These are phyloP conservation scores for Austroboletus eburneus DNA, from an alignment of 768 basidiomycete genomes.

Conservation along the genomic window DNA sequence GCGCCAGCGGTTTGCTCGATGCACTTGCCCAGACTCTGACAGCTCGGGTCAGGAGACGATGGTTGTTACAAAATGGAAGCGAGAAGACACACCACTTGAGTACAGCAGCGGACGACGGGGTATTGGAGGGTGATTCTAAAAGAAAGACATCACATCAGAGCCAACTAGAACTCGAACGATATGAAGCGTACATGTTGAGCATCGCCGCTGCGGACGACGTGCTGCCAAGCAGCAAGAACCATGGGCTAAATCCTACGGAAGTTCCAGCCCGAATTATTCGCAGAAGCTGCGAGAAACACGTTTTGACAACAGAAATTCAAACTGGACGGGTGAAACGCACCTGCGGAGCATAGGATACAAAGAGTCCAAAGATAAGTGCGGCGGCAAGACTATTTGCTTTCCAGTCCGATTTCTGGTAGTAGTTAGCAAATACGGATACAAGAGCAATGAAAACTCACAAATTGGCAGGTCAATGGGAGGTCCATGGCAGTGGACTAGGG, in stretches of 20 bases:
- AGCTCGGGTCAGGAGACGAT: not conserved
- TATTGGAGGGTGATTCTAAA: constrained; percentile 79
- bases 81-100: constrained; percentile 55
- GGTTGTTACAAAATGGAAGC: not conserved
- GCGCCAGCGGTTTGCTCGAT: constrained; percentile 79
- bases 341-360: constrained; percentile 84
- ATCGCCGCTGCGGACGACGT: constrained; percentile 78
- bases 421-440: not conserved
- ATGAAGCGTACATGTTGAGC: constrained; percentile 67
- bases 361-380: constrained; percentile 63
- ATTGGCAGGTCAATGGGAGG: constrained; percentile 10
- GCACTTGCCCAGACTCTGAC: constrained; percentile 65
- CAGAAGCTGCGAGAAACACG: constrained; percentile 49
- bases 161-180: not conserved
- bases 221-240: constrained; percentile 86
- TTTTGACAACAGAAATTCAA: not conserved
- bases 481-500: constrained; percentile 4
- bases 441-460: constrained; percentile 11
- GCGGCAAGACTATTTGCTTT: constrained; percentile 59
- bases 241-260: constrained; percentile 87
- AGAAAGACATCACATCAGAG: not conserved
- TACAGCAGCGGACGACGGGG: constrained; percentile 77
- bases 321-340: constrained; percentile 31
- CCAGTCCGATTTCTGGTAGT: constrained; percentile 64
- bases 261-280: constrained; percentile 76